A percentile compares a stretch with the other conserved stretches of the same genome.
Evolutionary conservation across 768 basidiomycete genomes (phyloP).

Genomic region (Mycena alexandri): DNA sequence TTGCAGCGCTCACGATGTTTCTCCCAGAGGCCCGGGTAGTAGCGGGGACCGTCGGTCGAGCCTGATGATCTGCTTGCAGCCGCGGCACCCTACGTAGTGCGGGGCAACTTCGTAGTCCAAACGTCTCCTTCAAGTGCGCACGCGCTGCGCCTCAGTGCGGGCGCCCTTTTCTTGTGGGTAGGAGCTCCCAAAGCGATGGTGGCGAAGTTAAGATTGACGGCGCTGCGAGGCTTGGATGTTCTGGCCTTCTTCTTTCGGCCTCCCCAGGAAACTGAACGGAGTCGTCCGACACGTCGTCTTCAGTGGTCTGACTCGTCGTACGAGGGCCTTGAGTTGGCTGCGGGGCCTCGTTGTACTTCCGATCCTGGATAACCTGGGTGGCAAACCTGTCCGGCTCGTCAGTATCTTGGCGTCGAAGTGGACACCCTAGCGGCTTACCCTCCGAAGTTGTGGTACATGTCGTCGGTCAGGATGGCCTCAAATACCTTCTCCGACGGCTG

Average conservation of each 20-base stretch:
- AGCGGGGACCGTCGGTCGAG: slow-evolving; percentile 9
- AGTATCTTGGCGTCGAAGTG: too few relatives aligned
- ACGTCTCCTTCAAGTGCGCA: neutral
- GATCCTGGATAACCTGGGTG: too few relatives aligned
- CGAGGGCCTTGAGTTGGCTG: too few relatives aligned
- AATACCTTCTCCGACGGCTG: neutral
- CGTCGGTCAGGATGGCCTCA: neutral
- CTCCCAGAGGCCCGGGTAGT: slow-evolving; percentile 18
- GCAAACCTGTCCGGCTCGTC: neutral
- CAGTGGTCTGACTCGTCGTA: neutral
- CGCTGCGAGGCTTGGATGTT: too few relatives aligned
- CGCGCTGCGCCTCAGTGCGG: slow-evolving; percentile 11
- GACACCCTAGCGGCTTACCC: neutral
- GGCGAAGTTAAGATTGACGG: neutral
- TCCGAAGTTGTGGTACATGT: slow-evolving; percentile 1
- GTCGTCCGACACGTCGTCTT: neutral
- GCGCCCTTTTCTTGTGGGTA: slow-evolving; percentile 5
- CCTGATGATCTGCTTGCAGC: slow-evolving; percentile 8
- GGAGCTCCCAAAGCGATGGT: neutral
- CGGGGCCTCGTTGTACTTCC: too few relatives aligned
- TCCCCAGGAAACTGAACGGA: neutral
- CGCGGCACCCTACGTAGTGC: slow-evolving; percentile 10
- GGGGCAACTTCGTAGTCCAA: neutral
- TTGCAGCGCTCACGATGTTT: slow-evolving; percentile 21
- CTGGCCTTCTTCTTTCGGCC: too few relatives aligned